phyloP scores from a whole-genome alignment of 2,329 filamentous ascomycete species.

The Colletotrichum coccodes region DNA sequence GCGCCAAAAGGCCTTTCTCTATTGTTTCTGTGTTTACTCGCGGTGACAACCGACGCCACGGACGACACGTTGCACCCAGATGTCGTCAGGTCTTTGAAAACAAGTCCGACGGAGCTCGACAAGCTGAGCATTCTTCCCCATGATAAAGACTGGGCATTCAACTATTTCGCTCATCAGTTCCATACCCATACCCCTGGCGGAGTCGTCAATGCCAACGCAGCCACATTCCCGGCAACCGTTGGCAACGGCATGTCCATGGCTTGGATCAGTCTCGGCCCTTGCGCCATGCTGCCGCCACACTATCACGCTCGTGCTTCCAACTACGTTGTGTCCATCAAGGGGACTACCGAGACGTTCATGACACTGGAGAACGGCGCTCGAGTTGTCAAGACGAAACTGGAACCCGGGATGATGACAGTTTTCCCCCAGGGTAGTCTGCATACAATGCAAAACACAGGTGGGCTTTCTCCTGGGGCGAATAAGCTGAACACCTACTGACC shows the following conservation, averaged over 20 bases:
- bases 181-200: constrained; percentile 56
- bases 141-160: constrained; percentile 57
- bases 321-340: constrained; percentile 56
- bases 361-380: constrained; percentile 60
- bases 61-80: constrained; percentile 39
- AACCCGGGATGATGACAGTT: constrained; percentile 57
- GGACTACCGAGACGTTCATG: constrained; percentile 63
- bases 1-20: background rate
- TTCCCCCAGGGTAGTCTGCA: constrained; percentile 60
- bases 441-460: constrained; percentile 60
- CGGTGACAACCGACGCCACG: constrained; percentile 1
- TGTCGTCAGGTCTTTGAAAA: constrained; percentile 39
- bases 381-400: constrained; percentile 51
- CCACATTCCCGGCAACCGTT: constrained; percentile 58
- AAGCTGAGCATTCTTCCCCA: constrained; percentile 50
- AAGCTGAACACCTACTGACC: background rate
- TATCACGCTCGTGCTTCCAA: constrained; percentile 61
- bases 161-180: constrained; percentile 54
- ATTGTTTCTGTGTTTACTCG: background rate
- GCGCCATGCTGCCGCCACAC: constrained; percentile 61
- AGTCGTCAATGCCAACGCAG: constrained; percentile 62
- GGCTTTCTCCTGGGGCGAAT: constrained; percentile 20
- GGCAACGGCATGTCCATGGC: constrained; percentile 59
- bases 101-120: constrained; percentile 56
- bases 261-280: constrained; percentile 58